A percentile compares a stretch with the other conserved stretches of the same genome.
phyloP scores from a whole-genome alignment of 2,329 filamentous ascomycete genomes.

The Metarhizium robertsii region DNA sequence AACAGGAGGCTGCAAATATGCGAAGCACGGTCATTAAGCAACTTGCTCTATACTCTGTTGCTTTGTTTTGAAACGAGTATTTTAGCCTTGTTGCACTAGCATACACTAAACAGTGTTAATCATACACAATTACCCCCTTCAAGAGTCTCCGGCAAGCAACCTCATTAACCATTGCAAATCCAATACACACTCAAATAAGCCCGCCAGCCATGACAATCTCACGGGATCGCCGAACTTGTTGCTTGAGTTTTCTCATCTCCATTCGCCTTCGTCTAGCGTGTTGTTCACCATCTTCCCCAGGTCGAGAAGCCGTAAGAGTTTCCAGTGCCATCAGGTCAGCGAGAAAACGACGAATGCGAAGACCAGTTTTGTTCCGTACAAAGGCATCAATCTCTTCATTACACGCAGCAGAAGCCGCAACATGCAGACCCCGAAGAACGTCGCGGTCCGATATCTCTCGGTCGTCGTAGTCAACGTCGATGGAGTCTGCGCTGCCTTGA shows the following conservation, averaged over 20 bases:
- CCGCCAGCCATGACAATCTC: conserved; percentile 13
- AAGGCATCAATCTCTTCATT: conserved; percentile 43
- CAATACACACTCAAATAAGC: conserved; percentile 4
- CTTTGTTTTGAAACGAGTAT: neutral
- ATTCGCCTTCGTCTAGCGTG: conserved; percentile 18
- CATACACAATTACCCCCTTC: neutral
- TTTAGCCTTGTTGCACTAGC: conserved; percentile 1
- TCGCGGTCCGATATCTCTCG: conserved; percentile 36
- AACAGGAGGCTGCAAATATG: neutral
- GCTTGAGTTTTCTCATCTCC: conserved; percentile 26
- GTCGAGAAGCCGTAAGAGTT: conserved; percentile 25
- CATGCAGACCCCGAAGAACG: conserved; percentile 44
- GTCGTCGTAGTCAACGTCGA: conserved; percentile 23
- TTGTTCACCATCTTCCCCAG: conserved; percentile 15
- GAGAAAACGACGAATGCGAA: conserved; percentile 44
- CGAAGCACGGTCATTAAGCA: neutral
- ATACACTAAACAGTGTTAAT: conserved; percentile 3
- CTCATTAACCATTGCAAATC: neutral
- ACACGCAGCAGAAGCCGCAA: conserved; percentile 47
- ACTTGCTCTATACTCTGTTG: neutral
- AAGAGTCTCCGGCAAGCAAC: neutral
- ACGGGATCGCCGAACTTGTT: conserved; percentile 24
- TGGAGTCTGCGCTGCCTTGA: conserved; percentile 12
- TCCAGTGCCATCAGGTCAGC: conserved; percentile 45
- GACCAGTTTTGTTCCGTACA: conserved; percentile 41